phyloP scores from a whole-genome alignment of 805 yeast genomes.

The Candida insectalens region DNA sequence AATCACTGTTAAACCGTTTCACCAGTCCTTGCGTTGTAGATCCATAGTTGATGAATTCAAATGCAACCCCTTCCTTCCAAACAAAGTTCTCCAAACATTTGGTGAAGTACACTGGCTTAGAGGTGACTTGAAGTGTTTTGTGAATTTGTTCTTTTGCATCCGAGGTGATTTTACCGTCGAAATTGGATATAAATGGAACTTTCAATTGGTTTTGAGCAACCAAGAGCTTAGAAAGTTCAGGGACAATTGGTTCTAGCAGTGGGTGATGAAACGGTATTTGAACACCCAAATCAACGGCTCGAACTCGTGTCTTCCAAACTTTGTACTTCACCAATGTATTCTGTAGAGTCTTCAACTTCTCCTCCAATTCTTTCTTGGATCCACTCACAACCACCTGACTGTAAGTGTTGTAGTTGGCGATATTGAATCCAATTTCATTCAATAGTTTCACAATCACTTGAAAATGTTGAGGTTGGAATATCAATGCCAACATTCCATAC shows the following conservation, averaged over 20 bases:
- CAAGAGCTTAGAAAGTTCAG: constrained; percentile 12
- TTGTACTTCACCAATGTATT: constrained; percentile 8
- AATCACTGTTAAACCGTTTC: constrained; percentile 15
- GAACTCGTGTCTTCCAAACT: constrained; percentile 17
- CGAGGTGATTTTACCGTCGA: constrained; percentile 16
- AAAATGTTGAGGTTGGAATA: constrained; percentile 18
- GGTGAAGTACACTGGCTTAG: constrained; percentile 23
- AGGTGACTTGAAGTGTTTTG: constrained; percentile 22
- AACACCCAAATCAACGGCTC: constrained; percentile 20
- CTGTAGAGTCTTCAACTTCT: constrained; percentile 8
- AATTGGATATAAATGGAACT: constrained; percentile 22
- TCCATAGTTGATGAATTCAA: constrained; percentile 22
- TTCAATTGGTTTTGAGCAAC: constrained; percentile 5
- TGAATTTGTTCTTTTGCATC: constrained; percentile 12
- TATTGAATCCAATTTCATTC: constrained; percentile 9
- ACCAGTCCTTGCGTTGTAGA: constrained; percentile 19
- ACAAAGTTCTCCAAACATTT: constrained; percentile 20
- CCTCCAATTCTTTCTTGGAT: constrained; percentile 5
- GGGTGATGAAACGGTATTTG: constrained; percentile 26
- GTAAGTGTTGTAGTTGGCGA: constrained; percentile 24
- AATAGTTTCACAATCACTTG: constrained; percentile 10
- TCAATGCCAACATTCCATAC: constrained; percentile 26
- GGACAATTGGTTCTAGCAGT: constrained; percentile 18
- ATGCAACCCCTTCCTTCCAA: constrained; percentile 4
- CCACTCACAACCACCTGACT: constrained; percentile 28